phyloP scores from a whole-genome alignment of 1,284 basidiomycete species.

The Irpex sp. region DNA sequence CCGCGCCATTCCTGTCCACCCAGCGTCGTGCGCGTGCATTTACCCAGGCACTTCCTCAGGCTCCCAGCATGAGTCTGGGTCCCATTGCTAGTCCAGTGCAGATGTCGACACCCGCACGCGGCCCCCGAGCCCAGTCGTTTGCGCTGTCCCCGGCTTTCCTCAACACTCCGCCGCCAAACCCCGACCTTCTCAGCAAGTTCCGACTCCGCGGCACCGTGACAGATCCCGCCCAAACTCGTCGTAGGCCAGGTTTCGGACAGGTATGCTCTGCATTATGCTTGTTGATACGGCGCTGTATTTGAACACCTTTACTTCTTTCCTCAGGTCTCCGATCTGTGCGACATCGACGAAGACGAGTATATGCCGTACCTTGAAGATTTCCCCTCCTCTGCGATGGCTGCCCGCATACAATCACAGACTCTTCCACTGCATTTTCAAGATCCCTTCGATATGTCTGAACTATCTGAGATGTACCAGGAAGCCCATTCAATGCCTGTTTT shows the following conservation, averaged over 20 bases:
- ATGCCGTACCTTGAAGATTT: constrained; percentile 45
- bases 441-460: constrained; percentile 28
- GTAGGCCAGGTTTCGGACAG: constrained; percentile 43
- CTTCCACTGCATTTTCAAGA: constrained; percentile 31
- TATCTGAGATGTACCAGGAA: constrained; percentile 25
- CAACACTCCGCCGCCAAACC: constrained; percentile 68
- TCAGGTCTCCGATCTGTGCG: constrained; percentile 57
- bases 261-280: constrained; percentile 15
- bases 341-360: constrained; percentile 69
- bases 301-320: constrained; percentile 16
- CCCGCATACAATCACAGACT: constrained; percentile 23
- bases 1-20: constrained; percentile 56
- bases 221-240: constrained; percentile 65
- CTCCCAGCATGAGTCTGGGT: constrained; percentile 18
- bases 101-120: constrained; percentile 31
- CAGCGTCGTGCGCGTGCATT: constrained; percentile 57
- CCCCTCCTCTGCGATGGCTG: constrained; percentile 28
- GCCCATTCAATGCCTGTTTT: constrained; percentile 11
- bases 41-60: constrained; percentile 28
- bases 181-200: constrained; percentile 50
- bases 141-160: constrained; percentile 31
- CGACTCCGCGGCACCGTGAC: constrained; percentile 69
- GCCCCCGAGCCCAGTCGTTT: constrained; percentile 15
- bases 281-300: neutral
- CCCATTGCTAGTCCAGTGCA: constrained; percentile 17